phyloP scores from a whole-genome alignment of 164 flowering plant species.

The Tetrastigma voinierianum region DNA sequence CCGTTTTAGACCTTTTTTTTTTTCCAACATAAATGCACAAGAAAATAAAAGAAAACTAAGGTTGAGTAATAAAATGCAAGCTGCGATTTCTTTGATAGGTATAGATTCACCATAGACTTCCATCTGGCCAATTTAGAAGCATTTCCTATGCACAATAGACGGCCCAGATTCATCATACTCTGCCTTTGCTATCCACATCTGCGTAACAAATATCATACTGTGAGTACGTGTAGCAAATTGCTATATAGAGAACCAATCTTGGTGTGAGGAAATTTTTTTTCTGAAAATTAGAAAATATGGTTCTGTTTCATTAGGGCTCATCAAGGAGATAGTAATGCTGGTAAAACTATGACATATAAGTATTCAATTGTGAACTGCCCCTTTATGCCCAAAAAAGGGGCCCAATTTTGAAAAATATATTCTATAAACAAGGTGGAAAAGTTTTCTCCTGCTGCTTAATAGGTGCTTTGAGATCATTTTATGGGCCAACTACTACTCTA shows the following conservation, averaged over 20 bases:
- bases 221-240: background rate
- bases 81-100: conserved; percentile 15
- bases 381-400: too few species aligned
- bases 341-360: too few species aligned
- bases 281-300: too few species aligned
- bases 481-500: too few species aligned
- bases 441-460: too few species aligned
- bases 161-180: conserved; percentile 44
- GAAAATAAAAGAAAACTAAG: conserved; percentile 8
- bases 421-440: too few species aligned
- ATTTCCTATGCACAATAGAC: conserved; percentile 42
- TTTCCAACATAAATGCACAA: background rate
- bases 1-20: background rate
- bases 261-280: too few species aligned
- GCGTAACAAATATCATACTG: conserved; percentile 7
- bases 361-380: too few species aligned
- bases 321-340: too few species aligned
- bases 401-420: too few species aligned
- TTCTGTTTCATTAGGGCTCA: too few species aligned
- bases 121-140: conserved; percentile 28
- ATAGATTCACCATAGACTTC: background rate
- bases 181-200: conserved; percentile 57
- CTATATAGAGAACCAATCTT: background rate
- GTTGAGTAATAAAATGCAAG: conserved; percentile 6
- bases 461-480: too few species aligned